These are phyloP conservation scores for Trichocladium uniseriatum DNA, from an alignment of 495 filamentous ascomycete species.

Conservation along the genomic window DNA sequence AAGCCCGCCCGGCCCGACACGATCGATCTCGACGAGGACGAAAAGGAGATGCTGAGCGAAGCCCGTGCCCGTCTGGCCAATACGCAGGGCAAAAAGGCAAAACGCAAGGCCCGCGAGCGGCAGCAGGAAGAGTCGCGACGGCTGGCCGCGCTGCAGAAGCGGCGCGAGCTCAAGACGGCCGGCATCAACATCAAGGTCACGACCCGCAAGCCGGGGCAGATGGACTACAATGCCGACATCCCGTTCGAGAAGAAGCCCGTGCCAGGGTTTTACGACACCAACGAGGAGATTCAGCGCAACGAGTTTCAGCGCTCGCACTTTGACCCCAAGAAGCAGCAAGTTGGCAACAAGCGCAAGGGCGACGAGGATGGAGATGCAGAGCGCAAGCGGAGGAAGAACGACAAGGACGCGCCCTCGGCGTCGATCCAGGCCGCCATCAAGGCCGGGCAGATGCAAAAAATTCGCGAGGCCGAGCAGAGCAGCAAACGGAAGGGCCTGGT, in stretches of 20 bases:
- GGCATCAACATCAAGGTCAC: conserved; percentile 96
- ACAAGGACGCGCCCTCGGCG: conserved; percentile 68
- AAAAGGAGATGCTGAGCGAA: conserved; percentile 98
- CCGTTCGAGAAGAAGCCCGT: conserved; percentile 91
- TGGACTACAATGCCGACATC: conserved; percentile 99
- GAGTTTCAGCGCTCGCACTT: conserved; percentile 82
- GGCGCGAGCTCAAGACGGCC: conserved; percentile 90
- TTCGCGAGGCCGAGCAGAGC: conserved; percentile 92
- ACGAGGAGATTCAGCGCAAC: conserved; percentile 68
- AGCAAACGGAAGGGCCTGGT: conserved; percentile 76
- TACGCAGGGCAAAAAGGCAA: conserved; percentile 97
- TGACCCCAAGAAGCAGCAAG: conserved; percentile 87
- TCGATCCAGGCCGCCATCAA: conserved; percentile 81
- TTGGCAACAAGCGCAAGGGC: conserved; percentile 91
- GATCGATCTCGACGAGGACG: conserved; percentile 95
- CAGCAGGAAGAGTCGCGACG: conserved; percentile 91
- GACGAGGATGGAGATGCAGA: conserved; percentile 77
- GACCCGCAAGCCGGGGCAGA: conserved; percentile 87
- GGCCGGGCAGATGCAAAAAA: conserved; percentile 90
- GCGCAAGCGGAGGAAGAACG: conserved; percentile 74
- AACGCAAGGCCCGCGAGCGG: conserved; percentile 90
- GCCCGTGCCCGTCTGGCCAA: conserved; percentile 93
- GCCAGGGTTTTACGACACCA: conserved; percentile 88
- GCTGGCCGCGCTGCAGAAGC: conserved; percentile 84
- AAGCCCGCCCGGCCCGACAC: conserved; percentile 96